A percentile compares a stretch with the other conserved stretches of the same genome.
These are phyloP conservation scores for Populus euphratica DNA, from an alignment of 345 rosid genomes.

Conservation along the genomic window DNA sequence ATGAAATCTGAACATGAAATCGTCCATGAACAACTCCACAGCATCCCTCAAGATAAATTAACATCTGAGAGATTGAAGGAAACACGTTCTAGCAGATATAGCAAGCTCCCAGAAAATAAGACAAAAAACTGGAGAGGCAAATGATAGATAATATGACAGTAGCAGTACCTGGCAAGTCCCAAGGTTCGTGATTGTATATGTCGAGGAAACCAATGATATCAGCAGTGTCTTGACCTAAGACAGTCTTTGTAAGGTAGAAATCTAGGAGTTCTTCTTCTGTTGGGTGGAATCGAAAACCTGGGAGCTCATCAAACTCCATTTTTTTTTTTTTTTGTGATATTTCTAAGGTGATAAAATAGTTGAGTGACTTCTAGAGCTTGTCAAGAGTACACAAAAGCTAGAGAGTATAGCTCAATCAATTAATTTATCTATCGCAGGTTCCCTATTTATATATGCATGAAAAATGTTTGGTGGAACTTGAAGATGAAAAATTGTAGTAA, in stretches of 20 bases:
- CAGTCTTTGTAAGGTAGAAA: slow-evolving; percentile 28
- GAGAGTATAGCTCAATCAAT: neutral
- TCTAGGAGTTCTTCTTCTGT: slow-evolving; percentile 35
- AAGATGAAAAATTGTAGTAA: neutral
- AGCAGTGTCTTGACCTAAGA: slow-evolving; percentile 1
- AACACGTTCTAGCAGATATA: too few species aligned
- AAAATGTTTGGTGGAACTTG: neutral
- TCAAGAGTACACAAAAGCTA: too few species aligned
- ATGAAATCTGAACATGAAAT: too few species aligned
- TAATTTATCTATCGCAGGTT: neutral
- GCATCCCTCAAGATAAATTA: too few species aligned
- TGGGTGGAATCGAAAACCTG: slow-evolving; percentile 36
- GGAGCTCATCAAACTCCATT: slow-evolving; percentile 4
- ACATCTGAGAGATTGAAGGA: too few species aligned
- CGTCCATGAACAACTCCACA: too few species aligned
- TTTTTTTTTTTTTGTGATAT: too few species aligned
- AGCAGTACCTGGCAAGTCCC: slow-evolving; percentile 31
- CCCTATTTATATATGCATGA: neutral
- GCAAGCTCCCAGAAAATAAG: too few species aligned
- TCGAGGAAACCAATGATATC: slow-evolving; percentile 22
- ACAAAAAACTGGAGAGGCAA: too few species aligned
- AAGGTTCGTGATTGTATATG: slow-evolving; percentile 30
- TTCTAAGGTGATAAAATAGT: too few species aligned
- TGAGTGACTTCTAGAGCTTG: too few species aligned
- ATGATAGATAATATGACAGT: too few species aligned